Evolutionary conservation across 2,329 filamentous ascomycete species (phyloP), one percentile per base, ranked within the genome.

Genomic region (Botrytis elliptica): DNA sequence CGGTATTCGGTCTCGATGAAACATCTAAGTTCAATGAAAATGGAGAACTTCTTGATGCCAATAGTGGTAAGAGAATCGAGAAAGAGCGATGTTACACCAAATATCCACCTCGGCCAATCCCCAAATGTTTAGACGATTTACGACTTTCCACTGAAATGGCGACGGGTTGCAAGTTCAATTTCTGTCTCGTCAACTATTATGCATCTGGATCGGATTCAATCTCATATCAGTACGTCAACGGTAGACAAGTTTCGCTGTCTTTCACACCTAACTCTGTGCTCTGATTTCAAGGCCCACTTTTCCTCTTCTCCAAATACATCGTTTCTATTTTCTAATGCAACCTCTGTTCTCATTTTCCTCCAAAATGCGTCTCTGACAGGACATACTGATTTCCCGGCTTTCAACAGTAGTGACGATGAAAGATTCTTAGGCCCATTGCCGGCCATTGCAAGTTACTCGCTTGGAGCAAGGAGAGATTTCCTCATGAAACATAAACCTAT

Each of bases 171-270:
- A 86, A 80, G 1, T 95, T 92, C 83, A 95, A 95, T 80, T 93
- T 95, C 80, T 92, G 90, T 74, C 86, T 95, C 1, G 91, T 95
- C 7, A 95, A 95, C 79, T 95, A 95, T 83, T 95, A 95, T 79
- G 90, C 91, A n/a, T 88, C 88, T 5, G 92, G 93, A 0, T 84
- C 88, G 9, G 92, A 95, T 81, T 93, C 91, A 77, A 95, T 95
- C 67, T 88, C 90, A 18, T 95, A 92, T 79, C 92, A 95, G 52
- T 57, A 57, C 52, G 52, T 57, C 52, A 57, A 57, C n/a, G 29
- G 7, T 33, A 29, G 25, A 57, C 52, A 57, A 14, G n/a, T 33
- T 57, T 57, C 25, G n/a, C 14, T 57, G 14, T 29, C 52, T 18
- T 29, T 29, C 52, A 29, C 52, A 57, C 14, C 52, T 18, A 18